Evolutionary conservation across 768 basidiomycete genomes (phyloP).

Genomic region (Psilocybe sp.): DNA sequence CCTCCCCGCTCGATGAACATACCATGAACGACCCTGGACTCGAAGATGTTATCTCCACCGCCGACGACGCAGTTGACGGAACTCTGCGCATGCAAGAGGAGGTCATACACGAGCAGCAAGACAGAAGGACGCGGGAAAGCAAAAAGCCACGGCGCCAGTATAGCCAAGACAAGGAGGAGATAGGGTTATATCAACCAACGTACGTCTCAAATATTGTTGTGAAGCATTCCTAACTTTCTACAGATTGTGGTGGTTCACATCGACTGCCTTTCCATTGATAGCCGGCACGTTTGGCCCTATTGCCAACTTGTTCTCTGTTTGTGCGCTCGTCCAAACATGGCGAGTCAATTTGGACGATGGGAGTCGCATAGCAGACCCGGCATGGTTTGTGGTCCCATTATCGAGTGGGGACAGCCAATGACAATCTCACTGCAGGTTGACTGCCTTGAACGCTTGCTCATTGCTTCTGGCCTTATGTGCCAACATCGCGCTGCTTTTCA

Average conservation of each 20-base stretch:
- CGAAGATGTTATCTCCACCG: slow-evolving; percentile 7
- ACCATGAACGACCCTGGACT: slow-evolving; percentile 16
- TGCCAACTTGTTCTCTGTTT: slow-evolving; percentile 36
- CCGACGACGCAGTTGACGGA: slow-evolving; percentile 1
- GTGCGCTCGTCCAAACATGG: slow-evolving; percentile 35
- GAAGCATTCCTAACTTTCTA: neutral
- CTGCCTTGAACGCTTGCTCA: slow-evolving; percentile 28
- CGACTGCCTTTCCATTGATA: slow-evolving; percentile 37
- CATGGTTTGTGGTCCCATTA: slow-evolving; percentile 24
- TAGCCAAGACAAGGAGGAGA: slow-evolving; percentile 33
- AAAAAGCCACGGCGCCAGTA: neutral
- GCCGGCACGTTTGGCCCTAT: slow-evolving; percentile 41
- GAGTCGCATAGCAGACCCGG: slow-evolving; percentile 24
- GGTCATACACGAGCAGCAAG: neutral
- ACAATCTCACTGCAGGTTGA: slow-evolving; percentile 22
- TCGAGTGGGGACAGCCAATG: neutral
- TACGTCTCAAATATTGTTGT: slow-evolving; percentile 2
- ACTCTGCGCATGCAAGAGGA: neutral
- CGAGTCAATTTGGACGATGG: slow-evolving; percentile 18
- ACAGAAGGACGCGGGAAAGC: neutral
- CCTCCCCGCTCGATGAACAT: too few species aligned
- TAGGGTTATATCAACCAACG: slow-evolving; percentile 20
- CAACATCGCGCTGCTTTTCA: slow-evolving; percentile 33
- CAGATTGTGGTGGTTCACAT: slow-evolving; percentile 40
- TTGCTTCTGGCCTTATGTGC: slow-evolving; percentile 30